Evolutionary conservation across 768 basidiomycete genomes (phyloP), one percentile per base, ranked within the genome.

Genomic region (Boletales sp.): DNA sequence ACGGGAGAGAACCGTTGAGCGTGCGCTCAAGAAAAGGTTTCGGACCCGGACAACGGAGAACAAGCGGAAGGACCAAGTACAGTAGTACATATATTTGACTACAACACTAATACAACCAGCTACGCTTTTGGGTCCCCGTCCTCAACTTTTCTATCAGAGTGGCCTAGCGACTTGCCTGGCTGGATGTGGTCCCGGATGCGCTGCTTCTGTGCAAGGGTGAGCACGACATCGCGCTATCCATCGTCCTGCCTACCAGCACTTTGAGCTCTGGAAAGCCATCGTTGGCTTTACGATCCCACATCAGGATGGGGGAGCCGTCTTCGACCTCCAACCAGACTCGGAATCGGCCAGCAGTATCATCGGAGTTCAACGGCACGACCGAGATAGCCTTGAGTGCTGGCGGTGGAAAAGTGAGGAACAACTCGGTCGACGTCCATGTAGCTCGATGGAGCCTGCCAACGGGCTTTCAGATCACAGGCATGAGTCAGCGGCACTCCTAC

Each of bases 211-310:
- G 41, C 15, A 43, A 39, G 31, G 31, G 18, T 51, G 34, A 51
- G 21, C 50, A 53, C 39, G 43, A 51, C 35, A 40, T 32, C 48
- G 43, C 19, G 47, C 27, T 30, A 35, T 42, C 40, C 43, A 38
- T 36, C 19, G 19, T 40, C 15, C 29, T 15, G 72, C 84, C 64
- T 62, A 91, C 91, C 63, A 94, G 72, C 19, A 79, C 74, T 68
- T 92, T 94, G 53, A 93, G 72, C 69, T 97, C 94, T 0, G 94
- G 94, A 62, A 97, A 97, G 2, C 90, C 88, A 36, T 90, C 90
- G 65, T 94, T 89, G 19, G 82, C 70, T 63, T 97, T 97, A 53
- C 94, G 74, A 67, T 97, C 94, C 93, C 94, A 97, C 14, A 91
- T 63, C 51, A 93, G 67, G 40, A 68, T 54, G 27, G 81, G 74